A percentile compares a stretch with the other conserved stretches of the same genome.
These are phyloP conservation scores for Acanthamoeba castellanii DNA, from an alignment of 208 protist genomes.

Conservation along the genomic window DNA sequence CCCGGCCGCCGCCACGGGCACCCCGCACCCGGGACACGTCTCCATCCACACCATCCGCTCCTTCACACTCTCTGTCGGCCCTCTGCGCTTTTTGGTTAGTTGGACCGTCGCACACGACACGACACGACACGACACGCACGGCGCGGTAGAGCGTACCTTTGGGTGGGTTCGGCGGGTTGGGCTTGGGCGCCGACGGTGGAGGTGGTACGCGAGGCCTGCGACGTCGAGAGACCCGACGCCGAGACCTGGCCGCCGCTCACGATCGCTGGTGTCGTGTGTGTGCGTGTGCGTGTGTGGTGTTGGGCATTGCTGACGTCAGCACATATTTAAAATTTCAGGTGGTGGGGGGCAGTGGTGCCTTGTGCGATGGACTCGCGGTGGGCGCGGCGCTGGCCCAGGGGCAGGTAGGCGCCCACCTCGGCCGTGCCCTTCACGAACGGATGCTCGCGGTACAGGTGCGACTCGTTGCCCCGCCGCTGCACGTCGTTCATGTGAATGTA, in stretches of 20 bases:
- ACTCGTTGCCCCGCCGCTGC: conserved; percentile 30
- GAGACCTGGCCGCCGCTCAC: neutral
- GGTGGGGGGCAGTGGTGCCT: neutral
- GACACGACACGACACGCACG: too few species aligned
- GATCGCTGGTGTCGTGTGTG: neutral
- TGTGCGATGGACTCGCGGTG: conserved; percentile 2
- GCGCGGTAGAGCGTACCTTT: too few species aligned
- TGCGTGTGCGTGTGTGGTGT: too few species aligned
- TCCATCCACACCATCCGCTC: conserved; percentile 32
- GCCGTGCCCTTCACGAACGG: conserved; percentile 28
- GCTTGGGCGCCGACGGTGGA: neutral
- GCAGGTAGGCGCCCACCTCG: neutral
- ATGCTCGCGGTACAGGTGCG: neutral
- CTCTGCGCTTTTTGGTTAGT: neutral
- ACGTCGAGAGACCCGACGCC: neutral
- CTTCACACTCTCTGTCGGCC: neutral
- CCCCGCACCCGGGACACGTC: conserved; percentile 16
- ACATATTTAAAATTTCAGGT: too few species aligned
- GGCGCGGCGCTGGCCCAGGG: neutral
- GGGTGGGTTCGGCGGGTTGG: too few species aligned
- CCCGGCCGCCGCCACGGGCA: neutral
- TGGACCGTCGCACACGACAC: too few species aligned
- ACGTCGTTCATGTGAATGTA: conserved; percentile 45
- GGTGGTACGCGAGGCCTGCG: neutral
- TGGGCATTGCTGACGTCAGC: too few species aligned